Percentiles rank a stretch among this genome's conserved stretches.
These are phyloP conservation scores for Pyricularia pennisetigena DNA, from an alignment of 2,329 filamentous ascomycete genomes.

Conservation along the genomic window DNA sequence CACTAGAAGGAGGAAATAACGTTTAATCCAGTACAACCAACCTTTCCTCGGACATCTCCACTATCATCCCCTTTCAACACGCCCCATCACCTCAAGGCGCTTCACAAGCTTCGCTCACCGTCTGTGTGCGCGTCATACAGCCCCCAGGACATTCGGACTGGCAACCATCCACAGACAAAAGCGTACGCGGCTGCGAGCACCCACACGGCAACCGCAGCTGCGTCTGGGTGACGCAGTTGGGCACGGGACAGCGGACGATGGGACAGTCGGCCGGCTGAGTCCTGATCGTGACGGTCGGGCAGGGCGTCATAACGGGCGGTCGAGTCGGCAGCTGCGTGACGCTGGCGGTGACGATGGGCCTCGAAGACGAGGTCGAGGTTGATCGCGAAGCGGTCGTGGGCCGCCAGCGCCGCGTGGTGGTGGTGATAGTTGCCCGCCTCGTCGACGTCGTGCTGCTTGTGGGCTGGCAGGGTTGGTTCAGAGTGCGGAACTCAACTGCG, in stretches of 20 bases:
- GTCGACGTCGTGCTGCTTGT: slow-evolving; percentile 7
- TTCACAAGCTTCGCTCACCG: slow-evolving; percentile 13
- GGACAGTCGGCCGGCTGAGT: slow-evolving; percentile 21
- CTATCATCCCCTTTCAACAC: no score
- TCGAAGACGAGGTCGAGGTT: slow-evolving; percentile 10
- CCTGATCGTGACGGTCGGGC: slow-evolving; percentile 23
- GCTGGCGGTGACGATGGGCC: slow-evolving; percentile 14
- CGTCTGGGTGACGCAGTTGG: slow-evolving; percentile 20
- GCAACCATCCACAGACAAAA: slow-evolving; percentile 23
- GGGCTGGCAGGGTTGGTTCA: slow-evolving; percentile 11
- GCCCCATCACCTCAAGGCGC: neutral
- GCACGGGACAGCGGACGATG: slow-evolving; percentile 23
- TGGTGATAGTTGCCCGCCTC: slow-evolving; percentile 8
- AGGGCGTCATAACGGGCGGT: slow-evolving; percentile 13
- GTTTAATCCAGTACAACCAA: neutral
- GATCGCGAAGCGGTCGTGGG: slow-evolving; percentile 10
- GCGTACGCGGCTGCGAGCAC: slow-evolving; percentile 21
- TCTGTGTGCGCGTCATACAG: slow-evolving; percentile 21
- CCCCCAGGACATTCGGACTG: slow-evolving; percentile 21
- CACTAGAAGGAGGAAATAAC: neutral
- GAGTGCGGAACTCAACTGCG: slow-evolving; percentile 15
- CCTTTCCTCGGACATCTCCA: neutral
- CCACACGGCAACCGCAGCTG: slow-evolving; percentile 22
- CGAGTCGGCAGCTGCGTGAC: slow-evolving; percentile 13
- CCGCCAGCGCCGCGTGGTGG: slow-evolving; percentile 13